Evolutionary conservation across 345 rosid genomes (phyloP).

Genomic region (Eucalyptus erythrocorys): DNA sequence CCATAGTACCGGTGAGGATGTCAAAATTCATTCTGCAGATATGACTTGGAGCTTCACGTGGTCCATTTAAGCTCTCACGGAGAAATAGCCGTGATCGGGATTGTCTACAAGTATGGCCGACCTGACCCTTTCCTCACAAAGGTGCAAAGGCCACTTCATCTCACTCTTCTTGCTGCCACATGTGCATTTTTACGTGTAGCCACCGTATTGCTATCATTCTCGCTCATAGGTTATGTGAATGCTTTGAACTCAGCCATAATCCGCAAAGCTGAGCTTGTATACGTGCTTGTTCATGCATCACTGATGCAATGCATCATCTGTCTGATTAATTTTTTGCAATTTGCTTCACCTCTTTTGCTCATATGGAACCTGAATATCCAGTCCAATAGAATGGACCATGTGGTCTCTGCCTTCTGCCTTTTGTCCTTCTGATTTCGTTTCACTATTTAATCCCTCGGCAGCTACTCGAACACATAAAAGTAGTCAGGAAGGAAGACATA

Average conservation of each 20-base stretch:
- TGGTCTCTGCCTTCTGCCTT: neutral
- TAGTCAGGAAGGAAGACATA: neutral
- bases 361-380: neutral
- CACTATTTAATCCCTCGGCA: neutral
- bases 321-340: neutral
- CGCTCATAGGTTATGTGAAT: neutral
- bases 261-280: neutral
- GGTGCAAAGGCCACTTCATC: conserved; percentile 8
- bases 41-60: conserved; percentile 46
- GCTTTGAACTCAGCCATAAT: neutral
- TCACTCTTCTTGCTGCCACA: neutral
- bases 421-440: neutral
- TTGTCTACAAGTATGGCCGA: conserved; percentile 41
- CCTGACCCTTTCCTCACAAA: conserved; percentile 39
- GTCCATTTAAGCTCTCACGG: conserved; percentile 32
- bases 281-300: neutral
- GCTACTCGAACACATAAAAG: conserved; percentile 26
- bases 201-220: neutral
- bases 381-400: neutral
- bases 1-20: neutral
- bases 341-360: neutral
- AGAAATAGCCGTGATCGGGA: conserved; percentile 31
- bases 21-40: conserved; percentile 3
- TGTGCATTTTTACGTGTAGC: neutral
- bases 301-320: neutral